Percentiles rank a stretch among this genome's conserved stretches.
Conservation (phyloP, 306 rosid species). For the Canavalia gladiata region DNA sequence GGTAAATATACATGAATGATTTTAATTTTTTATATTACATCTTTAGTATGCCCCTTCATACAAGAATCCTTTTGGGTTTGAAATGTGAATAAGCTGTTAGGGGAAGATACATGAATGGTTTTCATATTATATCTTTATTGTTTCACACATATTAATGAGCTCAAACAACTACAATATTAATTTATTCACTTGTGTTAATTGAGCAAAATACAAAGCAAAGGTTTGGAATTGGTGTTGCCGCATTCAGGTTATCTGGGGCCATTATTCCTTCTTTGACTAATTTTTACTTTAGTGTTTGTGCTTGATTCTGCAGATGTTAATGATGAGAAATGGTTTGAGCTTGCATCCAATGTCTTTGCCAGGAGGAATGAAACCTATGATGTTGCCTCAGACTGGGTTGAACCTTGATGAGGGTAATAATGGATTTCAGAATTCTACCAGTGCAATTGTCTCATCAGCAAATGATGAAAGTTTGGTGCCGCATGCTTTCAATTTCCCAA, state of each 20-base stretch:
- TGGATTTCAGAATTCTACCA: constrained; percentile 56
- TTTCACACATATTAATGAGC: background rate
- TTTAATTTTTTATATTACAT: background rate
- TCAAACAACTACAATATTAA: background rate
- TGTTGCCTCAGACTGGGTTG: constrained; percentile 63
- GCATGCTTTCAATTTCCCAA: constrained; percentile 54
- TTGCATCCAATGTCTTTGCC: constrained; percentile 85
- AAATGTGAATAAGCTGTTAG: background rate
- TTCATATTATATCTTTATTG: background rate
- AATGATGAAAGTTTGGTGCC: constrained; percentile 55
- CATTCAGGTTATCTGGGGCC: background rate
- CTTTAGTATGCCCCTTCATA: background rate
- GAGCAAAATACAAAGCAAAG: background rate
- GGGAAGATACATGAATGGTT: background rate
- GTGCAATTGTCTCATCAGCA: constrained; percentile 52
- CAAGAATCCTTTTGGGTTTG: background rate
- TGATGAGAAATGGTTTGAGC: constrained; percentile 87
- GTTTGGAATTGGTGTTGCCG: background rate
- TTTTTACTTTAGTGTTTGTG: constrained; percentile 48
- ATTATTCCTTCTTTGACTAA: constrained; percentile 36
- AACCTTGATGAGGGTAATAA: constrained; percentile 60
- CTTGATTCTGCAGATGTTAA: constrained; percentile 76
- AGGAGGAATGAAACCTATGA: constrained; percentile 64
- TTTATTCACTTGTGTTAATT: background rate
- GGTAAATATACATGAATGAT: background rate